A percentile compares a stretch with the other conserved stretches of the same genome.
Conservation (phyloP, 805 yeast species). For the Lachancea mirantina region DNA sequence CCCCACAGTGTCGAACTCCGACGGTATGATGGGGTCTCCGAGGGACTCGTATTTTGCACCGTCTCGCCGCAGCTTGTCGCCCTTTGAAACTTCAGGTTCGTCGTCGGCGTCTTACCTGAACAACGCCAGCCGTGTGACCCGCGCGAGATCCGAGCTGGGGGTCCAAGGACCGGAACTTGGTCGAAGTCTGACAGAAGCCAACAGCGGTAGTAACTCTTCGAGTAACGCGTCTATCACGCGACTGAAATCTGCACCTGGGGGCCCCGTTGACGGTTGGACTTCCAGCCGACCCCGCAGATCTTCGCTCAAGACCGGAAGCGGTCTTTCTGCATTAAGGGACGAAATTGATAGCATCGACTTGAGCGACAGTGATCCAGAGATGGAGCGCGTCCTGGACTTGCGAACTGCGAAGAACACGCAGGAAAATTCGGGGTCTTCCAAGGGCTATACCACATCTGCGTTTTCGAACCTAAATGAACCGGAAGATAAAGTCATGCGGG, state of each 20-base stretch:
- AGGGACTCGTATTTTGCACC: no score
- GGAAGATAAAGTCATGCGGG: constrained; percentile 23
- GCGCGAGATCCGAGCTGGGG: no score
- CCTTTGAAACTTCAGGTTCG: no score
- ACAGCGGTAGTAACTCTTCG: no score
- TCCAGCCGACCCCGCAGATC: constrained; percentile 24
- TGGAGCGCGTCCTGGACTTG: constrained; percentile 16
- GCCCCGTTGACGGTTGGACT: constrained; percentile 7
- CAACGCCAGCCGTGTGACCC: no score
- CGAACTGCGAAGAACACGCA: constrained; percentile 26
- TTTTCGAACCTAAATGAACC: constrained; percentile 30
- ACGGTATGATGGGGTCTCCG: no score
- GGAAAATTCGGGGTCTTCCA: constrained; percentile 26
- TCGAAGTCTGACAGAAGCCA: no score
- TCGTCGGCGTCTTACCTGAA: no score
- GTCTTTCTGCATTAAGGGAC: background rate
- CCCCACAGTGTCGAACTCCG: no score
- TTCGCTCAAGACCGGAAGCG: background rate
- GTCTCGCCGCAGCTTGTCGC: no score
- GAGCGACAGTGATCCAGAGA: constrained; percentile 14
- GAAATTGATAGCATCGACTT: constrained; percentile 20
- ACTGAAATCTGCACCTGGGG: background rate
- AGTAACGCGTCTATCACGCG: constrained; percentile 4
- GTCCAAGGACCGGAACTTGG: no score
- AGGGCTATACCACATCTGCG: constrained; percentile 26